Percentiles rank a stretch among this genome's conserved stretches.
Conservation (phyloP, 2,329 filamentous ascomycete genomes). For the Colletotrichum siamense region DNA sequence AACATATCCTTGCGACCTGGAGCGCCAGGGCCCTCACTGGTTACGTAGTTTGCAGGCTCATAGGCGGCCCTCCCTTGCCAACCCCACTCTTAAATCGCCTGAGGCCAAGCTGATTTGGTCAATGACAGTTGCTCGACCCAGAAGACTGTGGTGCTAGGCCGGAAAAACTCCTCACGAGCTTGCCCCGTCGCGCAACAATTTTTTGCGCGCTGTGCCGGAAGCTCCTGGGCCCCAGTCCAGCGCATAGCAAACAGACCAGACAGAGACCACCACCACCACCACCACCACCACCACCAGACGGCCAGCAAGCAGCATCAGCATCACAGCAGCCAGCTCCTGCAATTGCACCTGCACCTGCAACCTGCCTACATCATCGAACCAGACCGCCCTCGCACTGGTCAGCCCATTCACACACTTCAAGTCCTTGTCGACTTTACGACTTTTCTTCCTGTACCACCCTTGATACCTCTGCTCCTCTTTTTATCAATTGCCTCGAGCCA, state of each 20-base stretch:
- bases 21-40: constrained; percentile 1
- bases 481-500: constrained; percentile 24
- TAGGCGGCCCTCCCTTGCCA: constrained; percentile 6
- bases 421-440: background rate
- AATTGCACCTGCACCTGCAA: constrained; percentile 29
- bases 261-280: background rate
- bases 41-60: constrained; percentile 19
- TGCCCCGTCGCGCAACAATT: constrained; percentile 24
- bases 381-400: constrained; percentile 5
- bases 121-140: background rate
- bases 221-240: background rate
- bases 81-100: constrained; percentile 19
- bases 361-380: constrained; percentile 35
- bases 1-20: constrained; percentile 10
- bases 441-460: background rate
- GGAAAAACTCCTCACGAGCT: constrained; percentile 22
- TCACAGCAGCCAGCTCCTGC: constrained; percentile 7
- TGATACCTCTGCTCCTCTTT: constrained; percentile 26
- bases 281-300: background rate
- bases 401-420: constrained; percentile 6
- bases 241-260: constrained; percentile 12
- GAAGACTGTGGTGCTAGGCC: background rate
- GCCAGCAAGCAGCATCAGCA: background rate
- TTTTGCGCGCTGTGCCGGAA: constrained; percentile 19
- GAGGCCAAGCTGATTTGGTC: constrained; percentile 18